Evolutionary conservation across 2,329 filamentous ascomycete genomes (phyloP).

Genomic region (Pseudogymnoascus sp.): DNA sequence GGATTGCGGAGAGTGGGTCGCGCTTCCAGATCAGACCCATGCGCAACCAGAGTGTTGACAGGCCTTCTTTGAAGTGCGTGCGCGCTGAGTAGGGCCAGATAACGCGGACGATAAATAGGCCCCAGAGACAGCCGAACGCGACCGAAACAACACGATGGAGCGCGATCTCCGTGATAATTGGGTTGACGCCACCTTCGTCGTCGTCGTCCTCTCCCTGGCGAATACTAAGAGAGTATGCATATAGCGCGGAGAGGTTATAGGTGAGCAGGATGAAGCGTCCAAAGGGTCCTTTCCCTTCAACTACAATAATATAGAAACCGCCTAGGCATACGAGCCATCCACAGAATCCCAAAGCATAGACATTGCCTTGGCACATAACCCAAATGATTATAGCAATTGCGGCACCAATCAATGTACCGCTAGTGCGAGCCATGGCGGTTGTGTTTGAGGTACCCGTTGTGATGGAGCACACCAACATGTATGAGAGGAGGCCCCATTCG

Average conservation of each 20-base stretch:
- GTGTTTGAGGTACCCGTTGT: slow-evolving; percentile 95
- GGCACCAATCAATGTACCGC: slow-evolving; percentile 78
- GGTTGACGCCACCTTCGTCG: slow-evolving; percentile 76
- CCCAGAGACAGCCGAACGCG: slow-evolving; percentile 81
- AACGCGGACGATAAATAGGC: slow-evolving; percentile 76
- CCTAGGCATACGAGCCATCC: slow-evolving; percentile 74
- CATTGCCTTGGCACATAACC: slow-evolving; percentile 66
- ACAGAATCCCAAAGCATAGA: slow-evolving; percentile 65
- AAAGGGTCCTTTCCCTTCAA: slow-evolving; percentile 75
- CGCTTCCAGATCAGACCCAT: slow-evolving; percentile 96
- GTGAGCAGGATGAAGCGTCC: slow-evolving; percentile 90
- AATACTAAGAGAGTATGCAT: slow-evolving; percentile 82
- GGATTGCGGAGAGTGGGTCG: slow-evolving; percentile 70
- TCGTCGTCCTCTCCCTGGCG: slow-evolving; percentile 74
- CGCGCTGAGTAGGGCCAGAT: slow-evolving; percentile 93
- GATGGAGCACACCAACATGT: slow-evolving; percentile 98
- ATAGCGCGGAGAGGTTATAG: slow-evolving; percentile 91
- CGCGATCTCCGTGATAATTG: slow-evolving; percentile 80
- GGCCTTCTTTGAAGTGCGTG: slow-evolving; percentile 77
- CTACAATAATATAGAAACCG: slow-evolving; percentile 86
- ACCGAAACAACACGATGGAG: slow-evolving; percentile 82
- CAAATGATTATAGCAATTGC: slow-evolving; percentile 67
- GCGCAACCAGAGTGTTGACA: slow-evolving; percentile 85
- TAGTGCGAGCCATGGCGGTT: slow-evolving; percentile 76
- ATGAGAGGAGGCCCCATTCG: slow-evolving; percentile 93